Evolutionary conservation across 441 rosid species (phyloP), one percentile per base, ranked within the genome.

Genomic region (Bocquillonia castaneifolia): DNA sequence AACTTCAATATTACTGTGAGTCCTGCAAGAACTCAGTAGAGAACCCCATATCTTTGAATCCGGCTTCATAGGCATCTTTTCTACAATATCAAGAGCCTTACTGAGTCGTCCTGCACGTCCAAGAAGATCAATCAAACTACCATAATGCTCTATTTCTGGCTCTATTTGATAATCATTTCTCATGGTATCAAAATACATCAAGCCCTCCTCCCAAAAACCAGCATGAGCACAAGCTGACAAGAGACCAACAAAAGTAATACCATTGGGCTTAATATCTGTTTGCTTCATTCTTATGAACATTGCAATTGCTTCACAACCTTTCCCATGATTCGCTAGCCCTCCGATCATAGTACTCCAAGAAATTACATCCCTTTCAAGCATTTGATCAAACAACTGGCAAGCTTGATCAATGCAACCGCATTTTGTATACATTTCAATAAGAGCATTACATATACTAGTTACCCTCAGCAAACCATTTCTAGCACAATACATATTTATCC

Each of bases 301-400:
- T 37, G 73, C 54, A 0, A 78, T 72, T 3, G 85, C 88, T 63
- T 71, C 48, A 0, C 1, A 14, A 65, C 83, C 90, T 28, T 78
- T 71, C n/a, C 90, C 92, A 8, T 87, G 86, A 60, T 77, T 65
- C 0, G 87, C 90, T 53, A 82, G 72, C 68, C 87, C 90, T 32
- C 81, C 78, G 61, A 87, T 85, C 80, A 88, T 84, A 5, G 88
- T 77, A 44, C 88, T 88, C 88, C 87, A 88, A 1, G 93, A 84
- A 64, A 88, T 82, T 9, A 84, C 88, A 67, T 85, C 86, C 20
- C 73, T 77, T 29, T 66, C 61, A 0, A 23, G 55, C 83, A 80
- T 81, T 26, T 72, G 79, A 26, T 74, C 55, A 4, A 82, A 87
- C 75, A 81, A 44, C 34, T 74, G 58, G 7, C 63, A 34, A 6